Base-by-base conservation (phyloP, 257 asterid species). In the Primulina eburnea region DNA sequence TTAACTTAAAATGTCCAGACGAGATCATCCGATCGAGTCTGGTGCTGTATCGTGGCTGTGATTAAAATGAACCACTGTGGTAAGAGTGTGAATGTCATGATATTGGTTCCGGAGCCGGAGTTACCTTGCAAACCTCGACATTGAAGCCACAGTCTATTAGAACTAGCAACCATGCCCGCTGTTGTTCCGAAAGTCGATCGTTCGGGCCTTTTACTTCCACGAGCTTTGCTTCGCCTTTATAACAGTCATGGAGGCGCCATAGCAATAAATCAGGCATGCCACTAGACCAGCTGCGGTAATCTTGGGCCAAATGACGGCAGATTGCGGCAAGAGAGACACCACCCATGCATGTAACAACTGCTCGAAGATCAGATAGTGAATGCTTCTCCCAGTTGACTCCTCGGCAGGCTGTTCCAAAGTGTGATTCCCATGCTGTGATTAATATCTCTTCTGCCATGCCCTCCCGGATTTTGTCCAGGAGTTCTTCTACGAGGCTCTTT, bases 121-220 rank as follows among this genome's bases (percentile, higher is more conserved):
- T 82, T 33, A 90, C 96, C 86, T 90, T 90, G 85, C 96, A 93
- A 55, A 90, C 86, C 86, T 93, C 96, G 53, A 90, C 92, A 18
- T 20, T 69, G 81, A 93, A 83, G 73, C 97, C 97, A 64, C 86
- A 90, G 71, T 93, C 96, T 77, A 85, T 87, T 12, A 93, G 79
- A 68, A 90, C 81, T 8, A 89, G 89, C 73, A 93, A 72, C 99
- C 99, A 93, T 0, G 96, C 97, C n/a, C 87, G 95, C 77, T 93
- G 99, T 78, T 90, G 99, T 80, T 93, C 97, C 1, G 99, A 90
- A 55, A 93, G 95, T 67, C 95, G 74, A 68, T 93, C 99, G 64
- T 84, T 82, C 4, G 99, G 96, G 43, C 99, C 99, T 81, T 93
- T 93, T 5, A 93, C 99, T 77, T 93, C 99, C 4, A 90, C 99